A percentile compares a stretch with the other conserved stretches of the same genome.
These are phyloP conservation scores for Coniochaeta sp. DNA, from an alignment of 2,329 filamentous ascomycete species.

Conservation along the genomic window DNA sequence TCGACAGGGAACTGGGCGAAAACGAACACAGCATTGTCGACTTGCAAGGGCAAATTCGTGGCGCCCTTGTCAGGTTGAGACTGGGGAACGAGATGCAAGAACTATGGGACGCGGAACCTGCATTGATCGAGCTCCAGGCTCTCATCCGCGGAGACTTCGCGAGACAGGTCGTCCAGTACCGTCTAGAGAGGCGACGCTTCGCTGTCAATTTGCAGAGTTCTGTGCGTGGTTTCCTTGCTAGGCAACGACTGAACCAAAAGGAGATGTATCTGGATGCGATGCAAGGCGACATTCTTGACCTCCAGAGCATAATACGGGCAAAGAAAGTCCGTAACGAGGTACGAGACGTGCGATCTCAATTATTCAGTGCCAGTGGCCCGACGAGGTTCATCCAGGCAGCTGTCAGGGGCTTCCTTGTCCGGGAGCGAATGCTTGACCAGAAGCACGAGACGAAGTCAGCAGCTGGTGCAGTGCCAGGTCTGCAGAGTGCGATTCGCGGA, in stretches of 20 bases:
- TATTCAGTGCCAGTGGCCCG: slow-evolving; percentile 55
- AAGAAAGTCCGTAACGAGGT: slow-evolving; percentile 56
- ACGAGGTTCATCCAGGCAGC: slow-evolving; percentile 59
- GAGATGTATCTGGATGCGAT: slow-evolving; percentile 63
- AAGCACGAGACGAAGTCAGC: slow-evolving; percentile 47
- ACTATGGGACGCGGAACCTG: slow-evolving; percentile 79
- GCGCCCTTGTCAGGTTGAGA: slow-evolving; percentile 68
- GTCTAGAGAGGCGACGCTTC: slow-evolving; percentile 75
- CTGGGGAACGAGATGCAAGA: slow-evolving; percentile 80
- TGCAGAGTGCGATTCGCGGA: slow-evolving; percentile 64
- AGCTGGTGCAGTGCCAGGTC: slow-evolving; percentile 43
- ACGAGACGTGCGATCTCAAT: slow-evolving; percentile 47
- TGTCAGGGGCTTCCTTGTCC: slow-evolving; percentile 60
- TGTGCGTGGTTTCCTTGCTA: slow-evolving; percentile 66
- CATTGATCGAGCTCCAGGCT: slow-evolving; percentile 75
- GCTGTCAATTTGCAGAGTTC: slow-evolving; percentile 74
- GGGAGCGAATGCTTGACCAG: slow-evolving; percentile 49
- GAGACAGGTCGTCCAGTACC: slow-evolving; percentile 75
- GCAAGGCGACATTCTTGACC: slow-evolving; percentile 64
- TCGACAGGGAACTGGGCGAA: slow-evolving; percentile 73
- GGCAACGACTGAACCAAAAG: slow-evolving; percentile 54
- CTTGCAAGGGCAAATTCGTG: slow-evolving; percentile 79
- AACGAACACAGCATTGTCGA: slow-evolving; percentile 67
- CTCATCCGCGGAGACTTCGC: slow-evolving; percentile 83
- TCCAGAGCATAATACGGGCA: slow-evolving; percentile 77